These are phyloP conservation scores for Holtermannia corniformis DNA, from an alignment of 768 basidiomycete genomes.

Conservation along the genomic window DNA sequence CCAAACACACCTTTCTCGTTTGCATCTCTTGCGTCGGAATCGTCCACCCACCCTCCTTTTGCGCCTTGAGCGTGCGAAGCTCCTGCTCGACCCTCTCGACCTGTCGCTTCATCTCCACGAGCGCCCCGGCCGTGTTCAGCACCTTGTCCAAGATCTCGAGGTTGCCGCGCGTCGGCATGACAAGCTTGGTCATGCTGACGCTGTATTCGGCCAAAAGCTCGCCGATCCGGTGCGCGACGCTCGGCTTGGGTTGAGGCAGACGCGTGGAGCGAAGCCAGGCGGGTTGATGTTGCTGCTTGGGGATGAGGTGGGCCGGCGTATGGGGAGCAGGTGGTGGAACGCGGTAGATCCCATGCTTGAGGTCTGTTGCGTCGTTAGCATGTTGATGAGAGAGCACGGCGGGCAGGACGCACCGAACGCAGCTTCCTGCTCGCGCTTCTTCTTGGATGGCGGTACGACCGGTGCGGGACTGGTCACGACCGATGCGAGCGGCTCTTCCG, in stretches of 20 bases:
- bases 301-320: slow-evolving; percentile 30
- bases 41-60: slow-evolving; percentile 17
- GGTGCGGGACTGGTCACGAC: neutral
- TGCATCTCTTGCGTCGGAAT: slow-evolving; percentile 13
- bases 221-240: slow-evolving; percentile 60
- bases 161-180: slow-evolving; percentile 90
- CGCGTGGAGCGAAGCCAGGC: slow-evolving; percentile 81
- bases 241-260: slow-evolving; percentile 66
- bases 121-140: slow-evolving; percentile 57
- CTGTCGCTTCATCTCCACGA: slow-evolving; percentile 78
- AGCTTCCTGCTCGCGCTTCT: slow-evolving; percentile 24
- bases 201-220: slow-evolving; percentile 69
- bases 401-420: slow-evolving; percentile 18
- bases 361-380: slow-evolving; percentile 7
- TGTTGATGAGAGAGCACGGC: neutral
- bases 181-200: slow-evolving; percentile 60
- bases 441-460: slow-evolving; percentile 4
- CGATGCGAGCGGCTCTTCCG: slow-evolving; percentile 12
- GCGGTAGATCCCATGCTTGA: slow-evolving; percentile 33
- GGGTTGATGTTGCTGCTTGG: slow-evolving; percentile 43
- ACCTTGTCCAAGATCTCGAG: slow-evolving; percentile 62
- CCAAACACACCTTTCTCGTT: slow-evolving; percentile 37
- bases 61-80: slow-evolving; percentile 58
- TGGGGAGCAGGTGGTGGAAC: slow-evolving; percentile 11
- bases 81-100: slow-evolving; percentile 83